Percentiles rank a stretch among this genome's conserved stretches.
phyloP scores from a whole-genome alignment of 306 rosid genomes.

The Benincasa hispida region DNA sequence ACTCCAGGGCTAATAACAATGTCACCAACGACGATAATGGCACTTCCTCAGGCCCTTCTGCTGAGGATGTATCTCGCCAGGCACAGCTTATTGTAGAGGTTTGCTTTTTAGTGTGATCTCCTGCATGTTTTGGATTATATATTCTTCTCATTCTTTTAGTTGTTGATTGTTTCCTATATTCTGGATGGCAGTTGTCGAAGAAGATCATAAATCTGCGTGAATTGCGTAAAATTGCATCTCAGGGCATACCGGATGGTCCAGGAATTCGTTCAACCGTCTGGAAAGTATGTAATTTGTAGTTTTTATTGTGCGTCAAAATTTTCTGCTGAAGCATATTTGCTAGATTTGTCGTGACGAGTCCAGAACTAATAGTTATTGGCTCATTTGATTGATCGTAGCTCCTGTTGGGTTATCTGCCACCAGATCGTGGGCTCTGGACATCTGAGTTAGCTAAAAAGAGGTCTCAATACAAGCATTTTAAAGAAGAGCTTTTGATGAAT shows the following conservation, averaged over 20 bases:
- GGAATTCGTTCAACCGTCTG: conserved; percentile 90
- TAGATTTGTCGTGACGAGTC: not conserved
- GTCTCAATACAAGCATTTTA: conserved; percentile 85
- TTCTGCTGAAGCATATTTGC: not conserved
- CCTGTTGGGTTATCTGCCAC: conserved; percentile 79
- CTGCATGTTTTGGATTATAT: not conserved
- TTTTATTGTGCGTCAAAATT: not conserved
- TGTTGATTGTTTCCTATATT: not conserved
- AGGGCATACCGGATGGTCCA: conserved; percentile 84
- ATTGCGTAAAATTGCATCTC: conserved; percentile 58
- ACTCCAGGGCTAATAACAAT: conserved; percentile 15
- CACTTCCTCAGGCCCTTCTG: conserved; percentile 28
- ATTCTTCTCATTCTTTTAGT: not conserved
- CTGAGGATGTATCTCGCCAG: conserved; percentile 64
- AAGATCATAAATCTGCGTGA: conserved; percentile 60
- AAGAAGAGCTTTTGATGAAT: conserved; percentile 87
- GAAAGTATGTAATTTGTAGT: conserved; percentile 40
- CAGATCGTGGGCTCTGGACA: conserved; percentile 73
- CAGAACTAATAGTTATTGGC: not conserved
- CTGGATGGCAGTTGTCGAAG: conserved; percentile 45
- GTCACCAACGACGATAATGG: conserved; percentile 13
- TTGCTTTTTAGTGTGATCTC: not conserved
- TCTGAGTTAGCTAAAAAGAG: conserved; percentile 83
- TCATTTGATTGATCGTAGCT: conserved; percentile 36
- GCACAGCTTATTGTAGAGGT: conserved; percentile 78